Conservation (phyloP, 177 flowering plant species). For the Vitis hybrid region DNA sequence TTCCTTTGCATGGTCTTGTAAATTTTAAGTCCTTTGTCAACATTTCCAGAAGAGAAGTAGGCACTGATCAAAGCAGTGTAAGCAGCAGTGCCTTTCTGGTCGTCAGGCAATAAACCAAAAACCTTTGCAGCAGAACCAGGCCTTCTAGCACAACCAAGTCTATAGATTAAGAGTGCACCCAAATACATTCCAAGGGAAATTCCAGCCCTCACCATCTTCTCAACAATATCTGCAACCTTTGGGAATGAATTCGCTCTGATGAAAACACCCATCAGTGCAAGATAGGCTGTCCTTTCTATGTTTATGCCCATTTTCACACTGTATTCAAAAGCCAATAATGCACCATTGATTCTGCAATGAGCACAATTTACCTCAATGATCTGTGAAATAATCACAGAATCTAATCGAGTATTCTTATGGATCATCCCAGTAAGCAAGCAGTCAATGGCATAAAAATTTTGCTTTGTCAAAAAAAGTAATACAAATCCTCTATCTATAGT, state of each 20-base stretch:
- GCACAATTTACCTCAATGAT: conserved; percentile 50
- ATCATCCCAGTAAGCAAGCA: conserved; percentile 36
- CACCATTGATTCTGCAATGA: conserved; percentile 41
- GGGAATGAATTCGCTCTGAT: conserved; percentile 44
- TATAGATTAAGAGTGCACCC: conserved; percentile 51
- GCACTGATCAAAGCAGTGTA: conserved; percentile 74
- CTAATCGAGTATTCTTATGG: conserved; percentile 34
- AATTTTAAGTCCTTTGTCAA: conserved; percentile 60
- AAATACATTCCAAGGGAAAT: conserved; percentile 54
- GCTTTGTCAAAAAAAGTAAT: conserved; percentile 41
- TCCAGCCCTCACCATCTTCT: conserved; percentile 50
- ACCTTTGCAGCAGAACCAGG: conserved; percentile 47
- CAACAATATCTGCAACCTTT: conserved; percentile 49
- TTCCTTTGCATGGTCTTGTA: conserved; percentile 49
- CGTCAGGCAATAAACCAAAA: conserved; percentile 54
- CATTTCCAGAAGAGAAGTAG: conserved; percentile 48
- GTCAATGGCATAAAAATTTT: conserved; percentile 60
- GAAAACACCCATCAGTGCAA: conserved; percentile 54
- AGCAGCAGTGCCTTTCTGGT: conserved; percentile 50
- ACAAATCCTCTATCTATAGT: conserved; percentile 45
- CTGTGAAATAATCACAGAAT: conserved; percentile 40
- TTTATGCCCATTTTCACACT: conserved; percentile 40
- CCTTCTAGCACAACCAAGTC: conserved; percentile 63
- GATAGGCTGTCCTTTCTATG: conserved; percentile 58
- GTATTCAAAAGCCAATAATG: conserved; percentile 63